phyloP scores from a whole-genome alignment of 2,329 filamentous ascomycete genomes.

The Xylariaceae sp. region DNA sequence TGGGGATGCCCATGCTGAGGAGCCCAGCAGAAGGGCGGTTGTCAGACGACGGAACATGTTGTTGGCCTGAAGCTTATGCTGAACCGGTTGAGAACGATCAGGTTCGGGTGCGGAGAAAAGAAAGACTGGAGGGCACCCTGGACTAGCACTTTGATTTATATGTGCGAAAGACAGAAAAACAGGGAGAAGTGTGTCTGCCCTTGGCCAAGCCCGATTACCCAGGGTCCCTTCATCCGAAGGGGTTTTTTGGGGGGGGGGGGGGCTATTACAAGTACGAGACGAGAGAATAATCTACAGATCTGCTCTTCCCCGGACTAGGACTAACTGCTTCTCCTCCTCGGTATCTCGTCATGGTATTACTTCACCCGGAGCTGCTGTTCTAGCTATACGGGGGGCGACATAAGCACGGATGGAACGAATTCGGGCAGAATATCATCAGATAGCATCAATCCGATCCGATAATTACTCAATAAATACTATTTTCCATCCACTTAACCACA shows the following conservation, averaged over 20 bases:
- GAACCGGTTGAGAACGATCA: not conserved
- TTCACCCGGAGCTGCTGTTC: not conserved
- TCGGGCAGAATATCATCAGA: not conserved
- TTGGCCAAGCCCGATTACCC: not conserved
- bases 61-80: not conserved
- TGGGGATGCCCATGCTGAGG: constrained; percentile 29
- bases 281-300: not conserved
- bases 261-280: constrained; percentile 3
- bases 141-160: constrained; percentile 10
- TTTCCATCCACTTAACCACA: not conserved
- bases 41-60: constrained; percentile 28
- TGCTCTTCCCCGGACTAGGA: not conserved
- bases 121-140: not conserved
- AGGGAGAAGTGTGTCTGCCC: too few species aligned
- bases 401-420: not conserved
- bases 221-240: constrained; percentile 10
- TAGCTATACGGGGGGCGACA: not conserved
- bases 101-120: not conserved
- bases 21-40: constrained; percentile 30
- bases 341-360: not conserved
- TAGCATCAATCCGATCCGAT: not conserved
- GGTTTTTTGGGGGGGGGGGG: constrained; percentile 5
- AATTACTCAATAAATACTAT: not conserved
- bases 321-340: too few species aligned
- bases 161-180: not conserved